Base-by-base conservation (phyloP, 1,284 basidiomycete genomes). In the Sporisorium reilianum region DNA sequence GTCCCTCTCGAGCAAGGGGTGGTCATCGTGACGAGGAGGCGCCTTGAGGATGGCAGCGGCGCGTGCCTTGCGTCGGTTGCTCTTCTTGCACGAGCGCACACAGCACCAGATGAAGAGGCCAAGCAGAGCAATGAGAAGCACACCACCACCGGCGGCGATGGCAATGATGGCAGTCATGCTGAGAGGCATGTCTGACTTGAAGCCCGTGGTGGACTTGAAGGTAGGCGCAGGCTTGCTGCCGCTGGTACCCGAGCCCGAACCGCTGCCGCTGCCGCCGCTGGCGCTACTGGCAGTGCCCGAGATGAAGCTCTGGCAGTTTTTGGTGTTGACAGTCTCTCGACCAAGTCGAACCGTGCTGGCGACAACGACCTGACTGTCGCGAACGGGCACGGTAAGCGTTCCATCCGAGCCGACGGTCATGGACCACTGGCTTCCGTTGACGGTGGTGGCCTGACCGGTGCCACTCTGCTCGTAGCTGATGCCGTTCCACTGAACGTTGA, bases 401-500 rank as follows among this genome's bases (percentile, higher is more conserved):
- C 78, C 78, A 40, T 76, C 73, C 28, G 56, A 30, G 18, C 66
- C 67, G 28, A 77, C 71, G 7, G 58, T 60, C 63, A 70, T 66
- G 44, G 63, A 64, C 61, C 51, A 63, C 32, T 52, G 48, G 23
- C 54, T 55, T 11, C 26, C 20, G 49, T 76, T 67, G 46, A 76
- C 63, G 25, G 55, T 60, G 22, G 38, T 44, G 12, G 78, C 64
- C 25, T 52, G 49, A 10, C 78, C 78, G 42, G 12, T 73, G 38
- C 61, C 54, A 26, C 53, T 64, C 26, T 25, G 25, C 54, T 78
- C 76, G 66, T 74, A 80, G 49, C 68, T 72, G 65, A 78, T 70
- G 30, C 78, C 78, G 55, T 80, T 80, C 76, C 76, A 80, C 28
- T 55, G 58, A 6, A 71, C 63, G 52, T 75, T 70, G 23, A n/a